phyloP scores from a whole-genome alignment of 768 basidiomycete species.

The Rhizopogon vesiculosus region DNA sequence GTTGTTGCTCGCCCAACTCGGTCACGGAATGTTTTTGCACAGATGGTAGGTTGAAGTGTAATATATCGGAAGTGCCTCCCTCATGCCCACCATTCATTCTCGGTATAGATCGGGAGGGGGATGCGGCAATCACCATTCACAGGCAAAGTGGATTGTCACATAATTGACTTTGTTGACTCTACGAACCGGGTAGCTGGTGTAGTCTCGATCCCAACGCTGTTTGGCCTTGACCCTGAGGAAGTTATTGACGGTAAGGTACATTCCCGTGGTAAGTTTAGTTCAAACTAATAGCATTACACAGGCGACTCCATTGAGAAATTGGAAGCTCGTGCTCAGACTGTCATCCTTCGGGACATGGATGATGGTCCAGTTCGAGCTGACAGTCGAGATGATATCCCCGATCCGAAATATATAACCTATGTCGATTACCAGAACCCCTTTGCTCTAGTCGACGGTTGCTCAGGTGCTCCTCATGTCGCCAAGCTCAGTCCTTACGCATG shows the following conservation, averaged over 20 bases:
- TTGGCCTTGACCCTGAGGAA: slow-evolving; percentile 76
- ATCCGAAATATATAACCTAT: slow-evolving; percentile 64
- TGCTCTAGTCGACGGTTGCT: slow-evolving; percentile 42
- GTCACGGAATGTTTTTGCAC: slow-evolving; percentile 84
- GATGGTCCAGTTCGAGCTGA: slow-evolving; percentile 10
- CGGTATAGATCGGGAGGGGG: slow-evolving; percentile 80
- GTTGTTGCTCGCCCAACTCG: slow-evolving; percentile 85
- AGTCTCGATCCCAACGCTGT: slow-evolving; percentile 75
- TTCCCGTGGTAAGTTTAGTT: not conserved
- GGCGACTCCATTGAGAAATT: slow-evolving; percentile 50
- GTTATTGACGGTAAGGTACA: slow-evolving; percentile 49
- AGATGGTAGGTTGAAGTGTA: slow-evolving; percentile 61
- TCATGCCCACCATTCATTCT: not conserved
- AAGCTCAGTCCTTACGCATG: slow-evolving; percentile 60
- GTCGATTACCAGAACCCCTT: slow-evolving; percentile 77
- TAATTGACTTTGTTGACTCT: slow-evolving; percentile 91
- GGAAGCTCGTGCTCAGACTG: slow-evolving; percentile 33
- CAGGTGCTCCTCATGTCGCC: slow-evolving; percentile 50
- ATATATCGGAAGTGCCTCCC: not conserved
- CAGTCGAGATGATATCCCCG: slow-evolving; percentile 35
- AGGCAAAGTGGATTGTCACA: slow-evolving; percentile 77
- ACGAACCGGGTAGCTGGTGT: slow-evolving; percentile 63
- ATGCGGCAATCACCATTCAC: slow-evolving; percentile 81
- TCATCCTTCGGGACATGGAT: slow-evolving; percentile 1
- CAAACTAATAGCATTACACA: slow-evolving; percentile 16